Base-by-base conservation (phyloP, 2,329 filamentous ascomycete species). In the Coniochaeta sp. region DNA sequence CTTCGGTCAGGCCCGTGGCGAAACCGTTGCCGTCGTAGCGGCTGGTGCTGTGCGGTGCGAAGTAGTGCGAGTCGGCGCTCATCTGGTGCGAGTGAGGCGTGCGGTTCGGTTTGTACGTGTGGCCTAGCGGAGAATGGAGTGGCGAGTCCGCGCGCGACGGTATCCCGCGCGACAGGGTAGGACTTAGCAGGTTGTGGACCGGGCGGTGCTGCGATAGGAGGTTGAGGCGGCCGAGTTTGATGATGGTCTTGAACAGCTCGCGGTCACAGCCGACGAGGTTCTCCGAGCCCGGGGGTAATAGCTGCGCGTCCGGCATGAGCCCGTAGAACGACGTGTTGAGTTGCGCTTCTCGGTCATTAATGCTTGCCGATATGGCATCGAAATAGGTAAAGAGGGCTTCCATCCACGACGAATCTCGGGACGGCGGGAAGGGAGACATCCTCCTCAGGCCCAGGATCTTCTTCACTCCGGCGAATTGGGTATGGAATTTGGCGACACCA, bases 301-400 rank as follows among this genome's bases (percentile, higher is more conserved):
- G 71, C 47, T 78, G 77, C 17, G 78, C 73, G 44, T 81, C 81
- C 1, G 78, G 69, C 55, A 74, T 69, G 17, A 78, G 70, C 10
- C 76, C 90, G 65, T 89, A 83, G 68, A 90, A 86, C 30, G 84
- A 79, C 14, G 85, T 83, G 63, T 86, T 80, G 19, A 96, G 83
- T 72, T 96, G 91, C 32, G 90, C 86, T 73, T 97, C 93, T 58
- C 93, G 86, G 73, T 96, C 90, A 67, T 97, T 97, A 70, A 96
- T 91, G 58, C 89, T 93, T 42, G 91, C 91, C 0, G 91, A 92
- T 76, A 97, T 91, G 59, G 93, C 91, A 72, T 97, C 93, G 70
- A 96, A 96, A 81, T 93, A 96, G 36, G 91, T 95, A 70, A 97
- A 97, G 66, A 96, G 86, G 47, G 91, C 87, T 68, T 96, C 90